A percentile compares a stretch with the other conserved stretches of the same genome.
These are phyloP conservation scores for Physaria fendleri DNA, from an alignment of 345 rosid species.

Conservation along the genomic window DNA sequence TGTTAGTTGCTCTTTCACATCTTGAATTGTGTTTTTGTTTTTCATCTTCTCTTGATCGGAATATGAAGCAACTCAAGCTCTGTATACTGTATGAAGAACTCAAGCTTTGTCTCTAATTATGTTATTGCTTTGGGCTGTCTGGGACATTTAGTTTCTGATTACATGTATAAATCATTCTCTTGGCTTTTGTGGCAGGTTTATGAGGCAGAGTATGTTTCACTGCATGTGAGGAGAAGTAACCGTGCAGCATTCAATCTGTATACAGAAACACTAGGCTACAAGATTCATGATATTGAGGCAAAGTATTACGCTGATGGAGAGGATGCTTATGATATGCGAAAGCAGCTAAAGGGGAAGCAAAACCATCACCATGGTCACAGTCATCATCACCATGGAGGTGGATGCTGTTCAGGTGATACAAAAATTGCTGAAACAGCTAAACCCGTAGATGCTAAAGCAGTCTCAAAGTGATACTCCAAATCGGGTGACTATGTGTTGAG, in stretches of 20 bases:
- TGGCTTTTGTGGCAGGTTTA: constrained; percentile 46
- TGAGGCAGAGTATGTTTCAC: constrained; percentile 86
- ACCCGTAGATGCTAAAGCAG: constrained; percentile 45
- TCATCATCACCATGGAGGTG: constrained; percentile 75
- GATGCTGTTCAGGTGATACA: constrained; percentile 66
- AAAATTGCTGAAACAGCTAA: constrained; percentile 44
- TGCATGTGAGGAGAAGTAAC: constrained; percentile 95
- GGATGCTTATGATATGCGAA: constrained; percentile 98
- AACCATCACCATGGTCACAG: constrained; percentile 55
- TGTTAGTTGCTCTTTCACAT: not conserved
- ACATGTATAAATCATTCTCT: not conserved
- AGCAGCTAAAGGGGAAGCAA: constrained; percentile 84
- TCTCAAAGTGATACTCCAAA: constrained; percentile 39
- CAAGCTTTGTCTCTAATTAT: not conserved
- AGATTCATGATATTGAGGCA: constrained; percentile 90
- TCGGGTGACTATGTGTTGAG: constrained; percentile 15
- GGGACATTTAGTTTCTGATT: not conserved
- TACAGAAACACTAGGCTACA: constrained; percentile 77
- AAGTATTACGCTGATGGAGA: constrained; percentile 98
- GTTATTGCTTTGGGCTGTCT: not conserved
- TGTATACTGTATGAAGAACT: not conserved
- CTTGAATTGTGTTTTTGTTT: not conserved
- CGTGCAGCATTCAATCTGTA: constrained; percentile 92
- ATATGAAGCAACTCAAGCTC: not conserved
- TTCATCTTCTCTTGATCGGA: not conserved